phyloP scores from a whole-genome alignment of 345 rosid species.

The Sonneratia alba region DNA sequence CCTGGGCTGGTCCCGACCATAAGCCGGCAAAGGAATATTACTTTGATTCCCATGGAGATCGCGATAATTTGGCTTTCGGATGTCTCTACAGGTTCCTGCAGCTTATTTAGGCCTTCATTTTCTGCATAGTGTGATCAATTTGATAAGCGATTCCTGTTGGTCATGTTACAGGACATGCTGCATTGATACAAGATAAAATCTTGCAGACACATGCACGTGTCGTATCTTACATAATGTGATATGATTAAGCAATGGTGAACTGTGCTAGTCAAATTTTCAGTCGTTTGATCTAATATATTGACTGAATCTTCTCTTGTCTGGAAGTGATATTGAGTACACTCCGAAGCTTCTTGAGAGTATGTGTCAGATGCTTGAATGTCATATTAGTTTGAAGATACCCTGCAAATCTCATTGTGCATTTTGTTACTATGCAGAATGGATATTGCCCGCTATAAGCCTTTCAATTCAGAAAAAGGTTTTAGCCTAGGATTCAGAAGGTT shows the following conservation, averaged over 20 bases:
- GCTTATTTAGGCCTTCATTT: neutral
- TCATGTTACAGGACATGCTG: neutral
- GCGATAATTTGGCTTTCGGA: slow-evolving; percentile 76
- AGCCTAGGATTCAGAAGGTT: slow-evolving; percentile 26
- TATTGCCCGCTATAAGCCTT: slow-evolving; percentile 64
- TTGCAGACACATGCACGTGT: neutral
- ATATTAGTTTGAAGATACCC: neutral
- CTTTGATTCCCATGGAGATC: slow-evolving; percentile 81
- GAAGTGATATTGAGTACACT: neutral
- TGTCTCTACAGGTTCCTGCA: slow-evolving; percentile 57
- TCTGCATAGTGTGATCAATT: neutral
- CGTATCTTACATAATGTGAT: neutral
- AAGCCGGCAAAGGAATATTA: slow-evolving; percentile 68
- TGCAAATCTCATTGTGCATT: neutral
- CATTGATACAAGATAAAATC: neutral
- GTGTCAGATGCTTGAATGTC: neutral
- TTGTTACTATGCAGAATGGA: slow-evolving; percentile 56
- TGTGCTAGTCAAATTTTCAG: neutral
- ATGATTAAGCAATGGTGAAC: neutral
- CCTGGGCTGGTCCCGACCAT: slow-evolving; percentile 31
- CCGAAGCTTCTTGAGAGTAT: neutral
- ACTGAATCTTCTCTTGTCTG: neutral
- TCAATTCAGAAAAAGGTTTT: slow-evolving; percentile 27
- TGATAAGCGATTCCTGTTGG: neutral
- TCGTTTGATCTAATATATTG: neutral